Conservation (phyloP, 345 rosid genomes). For the Gossypium herbaceum region DNA sequence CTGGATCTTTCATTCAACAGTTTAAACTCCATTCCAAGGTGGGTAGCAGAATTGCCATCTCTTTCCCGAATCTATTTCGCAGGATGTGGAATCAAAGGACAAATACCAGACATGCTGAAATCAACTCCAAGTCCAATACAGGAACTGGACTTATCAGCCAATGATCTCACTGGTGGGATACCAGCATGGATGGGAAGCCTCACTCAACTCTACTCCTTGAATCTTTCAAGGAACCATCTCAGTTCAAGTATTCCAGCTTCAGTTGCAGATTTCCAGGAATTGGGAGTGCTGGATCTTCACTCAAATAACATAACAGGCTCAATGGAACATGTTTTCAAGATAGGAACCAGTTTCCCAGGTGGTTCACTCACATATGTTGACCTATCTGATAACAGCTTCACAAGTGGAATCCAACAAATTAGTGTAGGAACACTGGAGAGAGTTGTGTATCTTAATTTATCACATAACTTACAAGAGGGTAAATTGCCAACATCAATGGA, state of each 20-base stretch:
- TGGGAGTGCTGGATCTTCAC: slow-evolving; percentile 47
- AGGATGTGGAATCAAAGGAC: slow-evolving; percentile 45
- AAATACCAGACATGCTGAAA: slow-evolving; percentile 36
- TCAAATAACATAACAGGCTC: slow-evolving; percentile 46
- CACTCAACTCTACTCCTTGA: slow-evolving; percentile 36
- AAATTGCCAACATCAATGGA: not conserved
- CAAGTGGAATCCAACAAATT: slow-evolving; percentile 27
- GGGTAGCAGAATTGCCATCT: slow-evolving; percentile 41
- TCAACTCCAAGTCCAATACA: slow-evolving; percentile 42
- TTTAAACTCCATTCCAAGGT: slow-evolving; percentile 35
- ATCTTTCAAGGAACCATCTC: slow-evolving; percentile 45
- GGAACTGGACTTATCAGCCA: slow-evolving; percentile 50
- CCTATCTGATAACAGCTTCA: slow-evolving; percentile 45
- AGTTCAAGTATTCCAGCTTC: slow-evolving; percentile 36
- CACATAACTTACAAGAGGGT: slow-evolving; percentile 27
- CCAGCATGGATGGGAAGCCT: slow-evolving; percentile 54
- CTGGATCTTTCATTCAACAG: slow-evolving; percentile 49
- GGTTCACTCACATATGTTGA: slow-evolving; percentile 42
- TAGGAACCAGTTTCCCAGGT: slow-evolving; percentile 34
- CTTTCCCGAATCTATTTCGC: slow-evolving; percentile 41
- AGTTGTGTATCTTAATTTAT: slow-evolving; percentile 39
- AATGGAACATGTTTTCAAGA: slow-evolving; percentile 32
- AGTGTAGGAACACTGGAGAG: slow-evolving; percentile 29
- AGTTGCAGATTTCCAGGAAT: slow-evolving; percentile 22
- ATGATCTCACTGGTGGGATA: slow-evolving; percentile 32